phyloP scores from a whole-genome alignment of 1,284 basidiomycete genomes.

The Leccinum subfulvum region DNA sequence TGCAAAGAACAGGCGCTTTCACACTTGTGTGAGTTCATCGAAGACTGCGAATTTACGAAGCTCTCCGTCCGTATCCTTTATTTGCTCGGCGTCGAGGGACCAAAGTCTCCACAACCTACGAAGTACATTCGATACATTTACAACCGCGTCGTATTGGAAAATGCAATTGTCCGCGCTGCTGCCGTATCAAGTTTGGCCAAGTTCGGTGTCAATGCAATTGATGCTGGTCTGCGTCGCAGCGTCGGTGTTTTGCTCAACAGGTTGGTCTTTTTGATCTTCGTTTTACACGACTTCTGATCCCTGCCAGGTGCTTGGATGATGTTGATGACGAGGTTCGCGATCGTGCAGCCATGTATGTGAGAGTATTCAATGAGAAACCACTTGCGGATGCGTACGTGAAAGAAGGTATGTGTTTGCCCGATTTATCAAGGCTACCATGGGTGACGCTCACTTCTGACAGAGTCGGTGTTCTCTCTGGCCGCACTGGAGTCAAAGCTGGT shows the following conservation, averaged over 20 bases:
- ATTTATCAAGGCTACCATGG: not conserved
- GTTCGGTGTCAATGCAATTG: slow-evolving; percentile 89
- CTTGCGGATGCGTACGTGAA: slow-evolving; percentile 87
- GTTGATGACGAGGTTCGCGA: slow-evolving; percentile 99
- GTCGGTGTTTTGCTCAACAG: slow-evolving; percentile 84
- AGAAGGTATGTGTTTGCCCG: slow-evolving; percentile 60
- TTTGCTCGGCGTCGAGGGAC: slow-evolving; percentile 93
- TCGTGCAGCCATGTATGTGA: slow-evolving; percentile 92
- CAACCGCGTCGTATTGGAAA: slow-evolving; percentile 98
- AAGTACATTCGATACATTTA: slow-evolving; percentile 99
- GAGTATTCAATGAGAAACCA: slow-evolving; percentile 76
- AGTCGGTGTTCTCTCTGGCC: slow-evolving; percentile 88
- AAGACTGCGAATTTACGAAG: slow-evolving; percentile 99
- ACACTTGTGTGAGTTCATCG: slow-evolving; percentile 99
- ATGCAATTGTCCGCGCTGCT: slow-evolving; percentile 96
- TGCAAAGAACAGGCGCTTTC: slow-evolving; percentile 96
- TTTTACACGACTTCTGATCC: slow-evolving; percentile 9
- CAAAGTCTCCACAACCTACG: slow-evolving; percentile 91
- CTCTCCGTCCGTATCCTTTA: slow-evolving; percentile 96
- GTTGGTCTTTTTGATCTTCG: slow-evolving; percentile 40
- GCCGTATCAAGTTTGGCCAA: slow-evolving; percentile 95
- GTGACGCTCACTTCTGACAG: slow-evolving; percentile 40
- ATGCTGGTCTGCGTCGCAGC: slow-evolving; percentile 79
- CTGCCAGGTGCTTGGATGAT: slow-evolving; percentile 87
- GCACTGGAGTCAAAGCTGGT: slow-evolving; percentile 86